phyloP scores from a whole-genome alignment of 2,329 filamentous ascomycete species.

The Diaporthe vaccinii region DNA sequence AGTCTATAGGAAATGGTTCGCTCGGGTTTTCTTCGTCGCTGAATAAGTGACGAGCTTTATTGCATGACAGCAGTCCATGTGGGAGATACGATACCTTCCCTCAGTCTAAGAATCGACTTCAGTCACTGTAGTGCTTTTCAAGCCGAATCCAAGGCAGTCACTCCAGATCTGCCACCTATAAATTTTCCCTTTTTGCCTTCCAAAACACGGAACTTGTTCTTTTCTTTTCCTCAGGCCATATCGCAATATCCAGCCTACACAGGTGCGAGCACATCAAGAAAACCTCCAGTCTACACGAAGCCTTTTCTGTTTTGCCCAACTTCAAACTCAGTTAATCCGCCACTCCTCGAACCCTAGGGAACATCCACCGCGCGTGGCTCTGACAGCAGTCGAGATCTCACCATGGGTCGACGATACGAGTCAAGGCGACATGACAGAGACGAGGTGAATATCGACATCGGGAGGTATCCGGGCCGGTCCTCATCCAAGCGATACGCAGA shows the following conservation, averaged over 20 bases:
- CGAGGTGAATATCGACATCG: background rate
- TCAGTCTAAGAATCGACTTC: rapidly evolving
- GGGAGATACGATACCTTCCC: background rate
- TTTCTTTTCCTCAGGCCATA: no score
- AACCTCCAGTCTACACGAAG: background rate
- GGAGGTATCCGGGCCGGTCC: background rate
- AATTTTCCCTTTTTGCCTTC: background rate
- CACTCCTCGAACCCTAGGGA: no score
- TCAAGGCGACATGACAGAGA: background rate
- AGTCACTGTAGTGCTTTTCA: background rate
- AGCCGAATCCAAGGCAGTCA: background rate
- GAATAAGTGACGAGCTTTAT: background rate
- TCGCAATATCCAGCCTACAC: background rate
- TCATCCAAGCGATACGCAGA: background rate
- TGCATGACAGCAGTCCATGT: background rate
- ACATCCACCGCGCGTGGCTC: no score
- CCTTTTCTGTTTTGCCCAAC: background rate
- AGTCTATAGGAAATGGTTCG: background rate
- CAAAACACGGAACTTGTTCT: background rate
- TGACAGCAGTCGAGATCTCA: background rate
- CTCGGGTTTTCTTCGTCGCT: no score
- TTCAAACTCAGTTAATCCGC: background rate
- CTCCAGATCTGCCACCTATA: background rate
- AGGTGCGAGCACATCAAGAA: background rate
- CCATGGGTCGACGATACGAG: background rate